Evolutionary conservation across 148 eudicot genomes (phyloP).

Genomic region (Chenopodium berlandieri): DNA sequence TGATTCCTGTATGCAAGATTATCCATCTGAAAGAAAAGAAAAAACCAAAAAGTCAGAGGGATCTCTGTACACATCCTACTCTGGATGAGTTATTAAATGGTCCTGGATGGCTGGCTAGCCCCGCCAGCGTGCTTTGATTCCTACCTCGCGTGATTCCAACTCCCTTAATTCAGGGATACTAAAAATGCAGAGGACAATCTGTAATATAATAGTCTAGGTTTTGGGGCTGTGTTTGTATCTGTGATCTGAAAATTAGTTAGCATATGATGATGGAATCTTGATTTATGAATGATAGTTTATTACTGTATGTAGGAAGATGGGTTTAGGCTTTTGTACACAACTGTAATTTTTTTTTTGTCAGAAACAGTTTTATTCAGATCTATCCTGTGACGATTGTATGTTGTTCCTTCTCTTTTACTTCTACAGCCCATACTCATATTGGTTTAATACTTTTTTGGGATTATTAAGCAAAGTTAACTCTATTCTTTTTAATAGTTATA

Average conservation of each 20-base stretch:
- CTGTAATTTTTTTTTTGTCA: slow-evolving; percentile 24
- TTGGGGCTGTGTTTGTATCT: slow-evolving; percentile 14
- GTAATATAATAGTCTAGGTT: slow-evolving; percentile 11
- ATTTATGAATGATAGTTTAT: slow-evolving; percentile 15
- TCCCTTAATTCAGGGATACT: neutral
- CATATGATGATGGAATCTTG: slow-evolving; percentile 20
- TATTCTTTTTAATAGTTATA: neutral
- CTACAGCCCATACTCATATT: neutral
- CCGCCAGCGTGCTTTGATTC: slow-evolving; percentile 22
- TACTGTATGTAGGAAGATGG: neutral
- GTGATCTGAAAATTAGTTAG: slow-evolving; percentile 13
- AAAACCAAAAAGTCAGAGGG: neutral
- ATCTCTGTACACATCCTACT: neutral
- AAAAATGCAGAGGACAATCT: slow-evolving; percentile 9
- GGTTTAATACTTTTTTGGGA: too few relatives aligned
- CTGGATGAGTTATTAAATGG: slow-evolving; percentile 3
- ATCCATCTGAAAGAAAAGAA: neutral
- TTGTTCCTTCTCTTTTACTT: slow-evolving; percentile 12
- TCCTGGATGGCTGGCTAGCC: slow-evolving; percentile 12
- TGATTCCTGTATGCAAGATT: neutral
- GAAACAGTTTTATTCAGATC: slow-evolving; percentile 20
- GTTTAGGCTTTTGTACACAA: slow-evolving; percentile 6
- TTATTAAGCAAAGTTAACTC: slow-evolving; percentile 1
- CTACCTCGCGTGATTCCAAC: slow-evolving; percentile 15
- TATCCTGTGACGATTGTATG: slow-evolving; percentile 12